Evolutionary conservation across 768 basidiomycete species (phyloP).

Genomic region (Lactarius akahatsu): DNA sequence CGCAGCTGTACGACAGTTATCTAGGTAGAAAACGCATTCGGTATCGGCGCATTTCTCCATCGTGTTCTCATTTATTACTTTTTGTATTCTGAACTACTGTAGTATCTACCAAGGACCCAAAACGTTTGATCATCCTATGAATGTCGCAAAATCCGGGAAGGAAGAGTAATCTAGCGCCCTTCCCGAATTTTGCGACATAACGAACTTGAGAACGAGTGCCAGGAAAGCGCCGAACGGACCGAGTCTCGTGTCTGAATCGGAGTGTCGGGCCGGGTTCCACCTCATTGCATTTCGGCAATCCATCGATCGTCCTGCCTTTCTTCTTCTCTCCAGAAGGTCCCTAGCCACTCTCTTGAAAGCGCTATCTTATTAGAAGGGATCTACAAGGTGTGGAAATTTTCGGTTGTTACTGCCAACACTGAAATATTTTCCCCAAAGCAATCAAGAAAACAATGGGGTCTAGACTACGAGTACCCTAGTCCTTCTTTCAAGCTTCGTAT

Average conservation of each 20-base stretch:
- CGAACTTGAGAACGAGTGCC: too few relatives aligned
- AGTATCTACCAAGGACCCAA: too few relatives aligned
- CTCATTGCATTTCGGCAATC: neutral
- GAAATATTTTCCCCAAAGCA: neutral
- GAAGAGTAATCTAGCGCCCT: too few relatives aligned
- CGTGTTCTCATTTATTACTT: neutral
- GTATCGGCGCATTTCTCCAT: too few relatives aligned
- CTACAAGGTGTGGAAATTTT: slow-evolving; percentile 20
- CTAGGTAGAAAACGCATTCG: too few relatives aligned
- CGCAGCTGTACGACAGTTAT: neutral
- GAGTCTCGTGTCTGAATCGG: too few relatives aligned
- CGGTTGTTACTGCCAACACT: neutral
- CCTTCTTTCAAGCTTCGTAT: neutral
- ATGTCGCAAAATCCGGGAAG: too few relatives aligned
- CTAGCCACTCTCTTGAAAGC: slow-evolving; percentile 2
- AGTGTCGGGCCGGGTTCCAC: too few relatives aligned
- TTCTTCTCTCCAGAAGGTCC: neutral
- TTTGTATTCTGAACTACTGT: neutral
- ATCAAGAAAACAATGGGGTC: slow-evolving; percentile 21
- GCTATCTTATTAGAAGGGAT: slow-evolving; percentile 19
- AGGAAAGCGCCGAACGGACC: too few relatives aligned
- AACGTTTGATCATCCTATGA: too few relatives aligned
- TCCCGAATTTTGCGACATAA: too few relatives aligned
- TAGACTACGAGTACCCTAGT: slow-evolving; percentile 22
- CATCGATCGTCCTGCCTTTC: neutral